Conservation (phyloP, 176 grass and related monocot species). For the Rhynchospora pubera region DNA sequence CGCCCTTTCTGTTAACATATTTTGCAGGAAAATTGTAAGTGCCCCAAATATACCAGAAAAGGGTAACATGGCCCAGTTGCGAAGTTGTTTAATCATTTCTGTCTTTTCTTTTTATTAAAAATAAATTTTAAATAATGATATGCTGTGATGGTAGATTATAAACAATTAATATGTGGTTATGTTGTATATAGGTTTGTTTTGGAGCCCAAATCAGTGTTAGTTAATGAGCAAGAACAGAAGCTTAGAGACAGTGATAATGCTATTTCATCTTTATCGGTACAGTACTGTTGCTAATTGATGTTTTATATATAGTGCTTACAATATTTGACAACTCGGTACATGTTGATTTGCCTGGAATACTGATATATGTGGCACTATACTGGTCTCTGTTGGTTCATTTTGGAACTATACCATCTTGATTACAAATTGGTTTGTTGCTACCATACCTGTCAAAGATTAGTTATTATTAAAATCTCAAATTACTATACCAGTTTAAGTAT, state of each 20-base stretch:
- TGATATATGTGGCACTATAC: neutral
- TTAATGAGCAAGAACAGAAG: slow-evolving; percentile 79
- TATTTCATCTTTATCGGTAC: slow-evolving; percentile 74
- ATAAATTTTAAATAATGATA: neutral
- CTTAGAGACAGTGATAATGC: slow-evolving; percentile 62
- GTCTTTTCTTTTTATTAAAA: neutral
- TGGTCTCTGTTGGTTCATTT: neutral
- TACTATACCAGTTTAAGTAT: neutral
- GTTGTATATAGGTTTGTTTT: slow-evolving; percentile 72
- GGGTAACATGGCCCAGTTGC: neutral
- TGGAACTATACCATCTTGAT: neutral
- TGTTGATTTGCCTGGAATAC: neutral
- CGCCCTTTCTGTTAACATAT: slow-evolving; percentile 11
- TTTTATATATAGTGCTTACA: neutral
- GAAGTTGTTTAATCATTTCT: neutral
- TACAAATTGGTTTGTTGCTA: neutral
- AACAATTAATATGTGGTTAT: neutral
- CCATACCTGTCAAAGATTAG: neutral
- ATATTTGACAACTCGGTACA: neutral
- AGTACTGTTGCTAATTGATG: neutral
- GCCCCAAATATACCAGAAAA: slow-evolving; percentile 6
- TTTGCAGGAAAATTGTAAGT: slow-evolving; percentile 99
- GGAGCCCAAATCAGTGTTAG: slow-evolving; percentile 71
- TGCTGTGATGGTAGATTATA: neutral
- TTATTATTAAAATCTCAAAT: neutral